Conservation (phyloP, 164 flowering plant species). For the Cinnamomum chago region DNA sequence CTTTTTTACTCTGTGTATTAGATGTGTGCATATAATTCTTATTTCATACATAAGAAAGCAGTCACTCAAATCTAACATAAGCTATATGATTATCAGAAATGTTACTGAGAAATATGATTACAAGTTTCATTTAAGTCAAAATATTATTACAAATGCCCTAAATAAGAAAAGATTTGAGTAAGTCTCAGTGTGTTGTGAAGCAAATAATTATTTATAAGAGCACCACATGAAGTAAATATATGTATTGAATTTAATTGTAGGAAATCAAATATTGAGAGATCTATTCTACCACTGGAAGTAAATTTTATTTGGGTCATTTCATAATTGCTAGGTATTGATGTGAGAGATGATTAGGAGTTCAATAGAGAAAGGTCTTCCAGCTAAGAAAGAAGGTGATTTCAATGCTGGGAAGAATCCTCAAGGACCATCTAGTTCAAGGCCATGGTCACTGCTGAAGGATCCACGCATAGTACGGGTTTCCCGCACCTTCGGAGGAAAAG, state of each 20-base stretch:
- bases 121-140: neutral
- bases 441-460: conserved; percentile 63
- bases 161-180: neutral
- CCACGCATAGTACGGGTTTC: conserved; percentile 74
- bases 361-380: conserved; percentile 26
- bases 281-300: neutral
- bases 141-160: neutral
- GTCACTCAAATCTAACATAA: too few species aligned
- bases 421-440: conserved; percentile 36
- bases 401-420: conserved; percentile 14
- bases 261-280: neutral
- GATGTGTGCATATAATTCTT: neutral
- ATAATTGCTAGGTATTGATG: neutral
- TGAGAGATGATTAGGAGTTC: conserved; percentile 15
- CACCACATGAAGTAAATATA: too few species aligned
- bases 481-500: conserved; percentile 47
- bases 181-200: neutral
- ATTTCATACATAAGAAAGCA: neutral
- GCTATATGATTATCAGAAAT: too few species aligned
- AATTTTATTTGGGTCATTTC: neutral
- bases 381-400: conserved; percentile 24
- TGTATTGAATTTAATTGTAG: neutral
- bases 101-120: neutral
- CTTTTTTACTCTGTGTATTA: neutral
- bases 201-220: too few species aligned